Evolutionary conservation across 257 asterid genomes (phyloP).

Genomic region (Fraxinus cuspidata): DNA sequence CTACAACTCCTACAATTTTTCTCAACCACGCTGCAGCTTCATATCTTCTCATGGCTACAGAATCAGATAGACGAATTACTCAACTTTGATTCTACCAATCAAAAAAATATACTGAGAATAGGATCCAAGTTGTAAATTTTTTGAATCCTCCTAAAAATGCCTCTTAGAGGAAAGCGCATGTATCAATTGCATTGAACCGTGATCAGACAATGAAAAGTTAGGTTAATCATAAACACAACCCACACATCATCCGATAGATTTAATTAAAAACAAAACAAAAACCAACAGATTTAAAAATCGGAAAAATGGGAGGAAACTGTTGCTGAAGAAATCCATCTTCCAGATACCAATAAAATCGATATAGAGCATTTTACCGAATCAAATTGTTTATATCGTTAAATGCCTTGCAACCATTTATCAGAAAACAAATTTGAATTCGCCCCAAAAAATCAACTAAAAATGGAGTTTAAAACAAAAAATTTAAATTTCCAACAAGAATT

Average conservation of each 20-base stretch:
- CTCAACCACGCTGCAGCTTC: conserved; percentile 92
- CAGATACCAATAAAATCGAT: conserved; percentile 7
- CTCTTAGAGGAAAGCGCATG: not conserved
- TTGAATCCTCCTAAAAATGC: not conserved
- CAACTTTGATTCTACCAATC: conserved; percentile 1
- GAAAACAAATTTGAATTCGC: conserved; percentile 15
- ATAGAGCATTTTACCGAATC: not conserved
- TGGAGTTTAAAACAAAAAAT: not conserved
- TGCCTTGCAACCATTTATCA: not conserved
- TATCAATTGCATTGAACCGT: not conserved
- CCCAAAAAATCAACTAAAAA: not conserved
- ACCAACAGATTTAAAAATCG: not conserved
- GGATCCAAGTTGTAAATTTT: not conserved
- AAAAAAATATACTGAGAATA: not conserved
- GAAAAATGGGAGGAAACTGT: conserved; percentile 6
- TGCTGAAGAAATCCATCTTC: not conserved
- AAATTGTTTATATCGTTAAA: not conserved
- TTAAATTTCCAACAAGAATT: not conserved
- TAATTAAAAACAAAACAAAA: not conserved
- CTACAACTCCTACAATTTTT: conserved; percentile 85
- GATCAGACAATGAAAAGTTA: conserved; percentile 5
- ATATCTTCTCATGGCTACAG: conserved; percentile 75
- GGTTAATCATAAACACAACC: not conserved
- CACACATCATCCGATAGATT: conserved; percentile 2
- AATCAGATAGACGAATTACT: conserved; percentile 17